These are phyloP conservation scores for Leccinum rimulosum DNA, from an alignment of 768 basidiomycete species.

Conservation along the genomic window DNA sequence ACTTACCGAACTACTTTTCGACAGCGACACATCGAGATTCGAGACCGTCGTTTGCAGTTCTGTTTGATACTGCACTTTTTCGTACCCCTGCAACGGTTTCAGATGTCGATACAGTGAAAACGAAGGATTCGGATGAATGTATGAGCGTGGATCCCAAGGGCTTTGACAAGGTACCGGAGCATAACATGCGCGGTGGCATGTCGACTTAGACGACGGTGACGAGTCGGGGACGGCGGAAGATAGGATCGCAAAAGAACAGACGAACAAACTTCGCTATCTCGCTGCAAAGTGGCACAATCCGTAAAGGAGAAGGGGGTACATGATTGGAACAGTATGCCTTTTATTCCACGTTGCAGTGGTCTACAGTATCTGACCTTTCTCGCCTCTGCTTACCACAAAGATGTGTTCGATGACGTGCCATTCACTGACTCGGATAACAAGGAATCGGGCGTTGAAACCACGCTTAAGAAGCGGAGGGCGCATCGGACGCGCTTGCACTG, in stretches of 20 bases:
- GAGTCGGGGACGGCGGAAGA: no score
- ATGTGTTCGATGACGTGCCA: slow-evolving; percentile 43
- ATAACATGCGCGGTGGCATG: slow-evolving; percentile 27
- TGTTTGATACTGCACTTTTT: slow-evolving; percentile 63
- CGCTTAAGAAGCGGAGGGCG: slow-evolving; percentile 82
- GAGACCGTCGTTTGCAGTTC: slow-evolving; percentile 72
- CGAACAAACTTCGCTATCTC: no score
- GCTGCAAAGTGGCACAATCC: no score
- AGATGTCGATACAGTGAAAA: slow-evolving; percentile 15
- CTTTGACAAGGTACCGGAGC: slow-evolving; percentile 71
- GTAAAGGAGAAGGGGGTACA: no score
- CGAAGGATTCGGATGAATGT: slow-evolving; percentile 82
- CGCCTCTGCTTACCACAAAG: slow-evolving; percentile 18
- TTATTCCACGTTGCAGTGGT: neutral
- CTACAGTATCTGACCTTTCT: neutral
- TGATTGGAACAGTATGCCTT: slow-evolving; percentile 60
- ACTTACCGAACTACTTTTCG: slow-evolving; percentile 6
- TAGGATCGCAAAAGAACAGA: no score
- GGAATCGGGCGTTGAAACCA: no score
- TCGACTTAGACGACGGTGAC: slow-evolving; percentile 3
- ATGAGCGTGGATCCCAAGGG: slow-evolving; percentile 70
- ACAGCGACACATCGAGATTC: slow-evolving; percentile 58
- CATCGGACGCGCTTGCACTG: slow-evolving; percentile 42
- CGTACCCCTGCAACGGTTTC: slow-evolving; percentile 33
- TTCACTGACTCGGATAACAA: slow-evolving; percentile 42